phyloP scores from a whole-genome alignment of 352 stramenopile genomes.

The Aphanomyces astaci region DNA sequence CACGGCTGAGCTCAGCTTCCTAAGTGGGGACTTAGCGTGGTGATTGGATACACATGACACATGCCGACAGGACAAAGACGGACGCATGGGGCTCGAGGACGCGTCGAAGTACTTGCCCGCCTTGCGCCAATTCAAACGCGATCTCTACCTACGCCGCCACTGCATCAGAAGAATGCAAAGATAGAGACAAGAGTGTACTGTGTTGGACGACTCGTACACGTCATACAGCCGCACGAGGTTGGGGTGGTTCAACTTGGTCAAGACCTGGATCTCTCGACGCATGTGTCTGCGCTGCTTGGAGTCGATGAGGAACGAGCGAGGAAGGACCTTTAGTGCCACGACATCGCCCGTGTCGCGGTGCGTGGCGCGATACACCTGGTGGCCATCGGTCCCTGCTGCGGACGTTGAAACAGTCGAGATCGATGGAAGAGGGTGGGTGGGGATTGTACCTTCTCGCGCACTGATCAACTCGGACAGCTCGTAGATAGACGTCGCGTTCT shows the following conservation, averaged over 20 bases:
- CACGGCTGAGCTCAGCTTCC: conserved; percentile 50
- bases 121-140: conserved; percentile 62
- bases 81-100: conserved; percentile 24
- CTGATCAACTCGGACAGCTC: conserved; percentile 14
- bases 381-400: background rate
- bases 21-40: conserved; percentile 23
- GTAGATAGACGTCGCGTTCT: conserved; percentile 7
- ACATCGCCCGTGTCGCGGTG: conserved; percentile 11
- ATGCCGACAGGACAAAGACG: background rate
- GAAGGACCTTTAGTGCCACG: conserved; percentile 14
- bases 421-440: background rate
- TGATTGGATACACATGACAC: background rate
- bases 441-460: background rate
- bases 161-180: background rate
- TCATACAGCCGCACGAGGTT: conserved; percentile 64
- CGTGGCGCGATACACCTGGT: conserved; percentile 16
- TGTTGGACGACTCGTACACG: conserved; percentile 38
- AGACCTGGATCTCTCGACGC: conserved; percentile 55
- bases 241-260: conserved; percentile 40
- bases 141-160: conserved; percentile 40
- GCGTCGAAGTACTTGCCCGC: conserved; percentile 48
- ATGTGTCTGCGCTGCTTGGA: conserved; percentile 40
- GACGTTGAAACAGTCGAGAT: too few relatives aligned
- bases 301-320: background rate
- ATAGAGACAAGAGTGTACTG: conserved; percentile 19